These are phyloP conservation scores for Rosa lucieae DNA, from an alignment of 306 rosid genomes.

Conservation along the genomic window DNA sequence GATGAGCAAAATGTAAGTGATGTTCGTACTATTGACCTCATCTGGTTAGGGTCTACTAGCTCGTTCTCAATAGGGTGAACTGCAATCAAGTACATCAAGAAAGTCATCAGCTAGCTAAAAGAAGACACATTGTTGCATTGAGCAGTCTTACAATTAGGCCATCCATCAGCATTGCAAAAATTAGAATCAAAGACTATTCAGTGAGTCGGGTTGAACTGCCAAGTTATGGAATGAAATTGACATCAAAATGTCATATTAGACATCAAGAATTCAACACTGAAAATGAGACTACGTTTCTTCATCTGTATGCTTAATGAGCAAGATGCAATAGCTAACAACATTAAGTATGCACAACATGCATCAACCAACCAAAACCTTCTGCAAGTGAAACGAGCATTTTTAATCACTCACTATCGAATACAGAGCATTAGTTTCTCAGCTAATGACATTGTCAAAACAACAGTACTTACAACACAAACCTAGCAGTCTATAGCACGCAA, in stretches of 20 bases:
- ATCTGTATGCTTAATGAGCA: neutral
- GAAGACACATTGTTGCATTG: neutral
- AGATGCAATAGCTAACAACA: neutral
- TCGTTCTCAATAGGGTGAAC: slow-evolving; percentile 72
- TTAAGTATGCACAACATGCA: neutral
- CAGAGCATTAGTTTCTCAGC: neutral
- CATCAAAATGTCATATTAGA: neutral
- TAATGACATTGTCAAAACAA: neutral
- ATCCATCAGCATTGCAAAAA: neutral
- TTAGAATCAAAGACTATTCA: neutral
- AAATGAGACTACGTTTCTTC: neutral
- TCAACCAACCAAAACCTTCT: neutral
- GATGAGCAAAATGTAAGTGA: slow-evolving; percentile 56
- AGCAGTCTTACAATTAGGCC: neutral
- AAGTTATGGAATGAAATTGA: neutral
- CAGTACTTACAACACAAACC: neutral
- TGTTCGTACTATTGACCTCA: slow-evolving; percentile 51
- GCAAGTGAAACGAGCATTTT: neutral
- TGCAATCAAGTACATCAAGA: slow-evolving; percentile 23
- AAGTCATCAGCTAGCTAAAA: neutral
- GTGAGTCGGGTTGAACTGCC: neutral
- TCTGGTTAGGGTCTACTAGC: slow-evolving; percentile 47
- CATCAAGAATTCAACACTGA: neutral
- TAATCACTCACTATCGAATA: neutral
- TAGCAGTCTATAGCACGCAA: neutral